phyloP scores from a whole-genome alignment of 2,329 filamentous ascomycete species.

The Spiromastix sp. region DNA sequence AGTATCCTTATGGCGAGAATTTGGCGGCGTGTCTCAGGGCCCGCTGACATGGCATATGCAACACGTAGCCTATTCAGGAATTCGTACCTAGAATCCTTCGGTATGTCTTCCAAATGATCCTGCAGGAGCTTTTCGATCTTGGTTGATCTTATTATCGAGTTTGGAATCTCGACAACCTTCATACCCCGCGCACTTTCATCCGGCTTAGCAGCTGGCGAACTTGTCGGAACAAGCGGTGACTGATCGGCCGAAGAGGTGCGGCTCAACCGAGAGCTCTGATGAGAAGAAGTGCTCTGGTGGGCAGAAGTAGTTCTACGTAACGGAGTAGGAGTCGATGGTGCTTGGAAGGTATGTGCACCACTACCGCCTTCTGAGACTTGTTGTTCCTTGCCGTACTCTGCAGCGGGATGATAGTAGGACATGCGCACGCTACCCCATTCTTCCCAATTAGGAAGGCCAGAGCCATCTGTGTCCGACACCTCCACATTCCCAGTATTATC shows the following conservation, averaged over 20 bases:
- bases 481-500: conserved; percentile 26
- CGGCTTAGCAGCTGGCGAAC: conserved; percentile 24
- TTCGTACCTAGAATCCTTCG: conserved; percentile 67
- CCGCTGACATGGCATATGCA: conserved; percentile 65
- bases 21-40: conserved; percentile 57
- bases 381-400: conserved; percentile 24
- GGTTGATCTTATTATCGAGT: conserved; percentile 32
- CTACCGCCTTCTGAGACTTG: conserved; percentile 19
- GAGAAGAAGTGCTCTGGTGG: conserved; percentile 48
- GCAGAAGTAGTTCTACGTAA: conserved; percentile 59
- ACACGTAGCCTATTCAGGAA: conserved; percentile 72
- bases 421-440: conserved; percentile 74
- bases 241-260: conserved; percentile 35
- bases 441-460: conserved; percentile 45
- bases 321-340: conserved; percentile 64
- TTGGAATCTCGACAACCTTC: conserved; percentile 55
- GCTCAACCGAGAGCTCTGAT: conserved; percentile 42
- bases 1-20: conserved; percentile 73
- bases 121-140: conserved; percentile 28
- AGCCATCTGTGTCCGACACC: conserved; percentile 19
- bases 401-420: conserved; percentile 56
- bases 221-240: conserved; percentile 40
- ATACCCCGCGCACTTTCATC: conserved; percentile 32
- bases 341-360: conserved; percentile 29
- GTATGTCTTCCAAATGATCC: conserved; percentile 51